These are phyloP conservation scores for Penicillium paneum DNA, from an alignment of 2,329 filamentous ascomycete species.

Conservation along the genomic window DNA sequence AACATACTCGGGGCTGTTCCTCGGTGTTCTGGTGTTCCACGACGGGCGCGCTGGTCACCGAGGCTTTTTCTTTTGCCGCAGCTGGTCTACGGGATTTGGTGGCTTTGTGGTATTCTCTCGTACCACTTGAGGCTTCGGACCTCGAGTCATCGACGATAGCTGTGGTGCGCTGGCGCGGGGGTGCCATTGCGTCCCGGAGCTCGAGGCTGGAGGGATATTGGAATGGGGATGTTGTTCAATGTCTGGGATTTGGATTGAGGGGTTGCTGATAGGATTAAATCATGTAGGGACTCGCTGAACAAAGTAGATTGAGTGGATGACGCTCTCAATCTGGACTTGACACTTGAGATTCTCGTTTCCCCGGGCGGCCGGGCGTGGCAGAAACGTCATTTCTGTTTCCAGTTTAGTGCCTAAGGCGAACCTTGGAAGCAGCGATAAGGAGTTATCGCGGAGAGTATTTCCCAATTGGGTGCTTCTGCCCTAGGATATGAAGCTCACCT, in stretches of 20 bases:
- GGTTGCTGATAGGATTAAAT: neutral
- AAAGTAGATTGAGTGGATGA: constrained; percentile 2
- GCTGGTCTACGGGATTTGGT: constrained; percentile 34
- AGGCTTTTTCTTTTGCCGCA: constrained; percentile 26
- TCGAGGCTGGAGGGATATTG: constrained; percentile 5
- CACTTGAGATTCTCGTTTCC: constrained; percentile 8
- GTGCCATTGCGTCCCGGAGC: constrained; percentile 38
- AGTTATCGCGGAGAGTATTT: neutral
- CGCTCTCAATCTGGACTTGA: constrained; percentile 1
- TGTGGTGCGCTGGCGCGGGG: constrained; percentile 44
- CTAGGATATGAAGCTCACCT: too few species aligned
- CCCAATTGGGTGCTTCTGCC: neutral
- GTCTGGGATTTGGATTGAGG: neutral
- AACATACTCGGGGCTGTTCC: constrained; percentile 34
- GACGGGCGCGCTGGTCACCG: constrained; percentile 32
- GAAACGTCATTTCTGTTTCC: constrained; percentile 9
- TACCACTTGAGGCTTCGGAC: constrained; percentile 48
- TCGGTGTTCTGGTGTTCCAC: neutral
- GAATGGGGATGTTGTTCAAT: constrained; percentile 1
- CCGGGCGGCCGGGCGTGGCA: constrained; percentile 7
- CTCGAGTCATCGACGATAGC: constrained; percentile 45
- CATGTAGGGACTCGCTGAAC: constrained; percentile 1
- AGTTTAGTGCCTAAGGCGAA: neutral
- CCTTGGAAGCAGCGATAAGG: neutral
- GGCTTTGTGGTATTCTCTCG: constrained; percentile 36